Base-by-base conservation (phyloP, 2,329 filamentous ascomycete genomes). In the Chrysoporthe deuterocubensis region DNA sequence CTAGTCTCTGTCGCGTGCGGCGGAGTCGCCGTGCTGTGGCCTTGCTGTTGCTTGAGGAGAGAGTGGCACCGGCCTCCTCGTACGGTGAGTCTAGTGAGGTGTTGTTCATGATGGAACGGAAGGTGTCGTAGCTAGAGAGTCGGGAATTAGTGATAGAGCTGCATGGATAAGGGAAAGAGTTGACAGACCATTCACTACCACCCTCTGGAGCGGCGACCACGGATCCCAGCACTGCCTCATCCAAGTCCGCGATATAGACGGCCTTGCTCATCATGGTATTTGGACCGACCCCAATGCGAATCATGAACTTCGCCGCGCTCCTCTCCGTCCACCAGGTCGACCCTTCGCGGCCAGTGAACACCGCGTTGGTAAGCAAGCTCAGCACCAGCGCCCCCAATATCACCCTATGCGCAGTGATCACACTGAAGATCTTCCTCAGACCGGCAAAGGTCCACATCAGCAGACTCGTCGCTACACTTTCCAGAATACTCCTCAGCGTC, bases 241-340 rank as follows among this genome's bases (percentile, higher is more conserved):
- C 90, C 62, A 98, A 83, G 77, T 98, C 95, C 63, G 84, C 85
- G 66, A 97, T 80, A 76, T 96, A 97, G 37, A 99, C 88, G 9
- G 92, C 89, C 77, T 91, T 93, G 79, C 91, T 92, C 92, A 97
- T 95, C 70, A 91, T 86, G 26, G 85, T 79, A 72, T 96, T 91
- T 8, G 94, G 93, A 3, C 87, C 86, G 8, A 98, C 89, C 11
- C 95, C 95, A 16, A 98, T 81, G 14, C 90, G 85, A 44, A 83
- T 83, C 93, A 99, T 96, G 77, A 95, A 97, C 52, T 85, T 89
- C 18, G 86, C 87, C 1, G 94, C 93, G 69, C 88, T 90, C 67
- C 93, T 88, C 80, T 98, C 95, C 58, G 87, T 85, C 91, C 92
- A 97, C 94, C 94, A 98, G 1, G 86, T 83, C 73, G 89, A 88